phyloP scores from a whole-genome alignment of 176 grass and related monocot species.

The Carex kokanica region DNA sequence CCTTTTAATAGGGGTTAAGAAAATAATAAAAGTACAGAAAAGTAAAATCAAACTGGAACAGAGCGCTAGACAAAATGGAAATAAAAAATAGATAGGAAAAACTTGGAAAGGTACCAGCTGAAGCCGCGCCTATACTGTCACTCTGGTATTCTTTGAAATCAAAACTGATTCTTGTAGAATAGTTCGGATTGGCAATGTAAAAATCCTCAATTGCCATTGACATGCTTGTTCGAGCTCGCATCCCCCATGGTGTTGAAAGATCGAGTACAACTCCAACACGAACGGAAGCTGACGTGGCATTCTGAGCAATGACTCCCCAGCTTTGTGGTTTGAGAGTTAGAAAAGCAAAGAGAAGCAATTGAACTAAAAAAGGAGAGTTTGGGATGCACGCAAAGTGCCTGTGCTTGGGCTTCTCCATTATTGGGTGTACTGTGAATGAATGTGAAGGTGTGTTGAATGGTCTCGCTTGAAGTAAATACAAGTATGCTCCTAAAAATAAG shows the following conservation, averaged over 20 bases:
- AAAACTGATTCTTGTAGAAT: constrained; percentile 28
- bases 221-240: constrained; percentile 31
- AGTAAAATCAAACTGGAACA: background rate
- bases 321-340: background rate
- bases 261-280: constrained; percentile 42
- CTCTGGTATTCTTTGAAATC: constrained; percentile 26
- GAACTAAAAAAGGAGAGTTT: background rate
- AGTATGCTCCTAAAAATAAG: background rate
- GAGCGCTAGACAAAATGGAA: background rate
- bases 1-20: no score
- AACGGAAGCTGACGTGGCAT: constrained; percentile 1
- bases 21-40: background rate
- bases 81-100: background rate
- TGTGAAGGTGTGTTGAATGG: background rate
- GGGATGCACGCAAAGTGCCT: background rate
- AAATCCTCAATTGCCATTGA: constrained; percentile 49
- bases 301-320: constrained; percentile 16
- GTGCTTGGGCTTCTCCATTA: background rate
- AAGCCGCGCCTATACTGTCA: constrained; percentile 36
- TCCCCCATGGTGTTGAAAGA: constrained; percentile 23
- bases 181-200: constrained; percentile 30
- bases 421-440: background rate
- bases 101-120: constrained; percentile 21
- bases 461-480: background rate
- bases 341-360: background rate